phyloP scores from a whole-genome alignment of 1,284 basidiomycete species.

The Boletus sp. region DNA sequence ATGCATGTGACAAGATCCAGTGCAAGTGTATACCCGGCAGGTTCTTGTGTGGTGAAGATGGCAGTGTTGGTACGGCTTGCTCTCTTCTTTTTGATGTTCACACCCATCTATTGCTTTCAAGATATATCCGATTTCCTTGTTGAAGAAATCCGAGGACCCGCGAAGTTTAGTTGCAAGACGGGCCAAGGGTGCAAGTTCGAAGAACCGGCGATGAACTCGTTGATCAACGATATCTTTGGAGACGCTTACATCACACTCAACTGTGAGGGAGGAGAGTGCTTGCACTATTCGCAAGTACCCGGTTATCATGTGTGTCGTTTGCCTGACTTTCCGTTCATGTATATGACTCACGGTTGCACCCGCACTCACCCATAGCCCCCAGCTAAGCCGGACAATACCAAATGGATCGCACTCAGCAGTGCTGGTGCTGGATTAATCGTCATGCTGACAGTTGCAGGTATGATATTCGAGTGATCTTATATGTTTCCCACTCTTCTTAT shows the following conservation, averaged over 20 bases:
- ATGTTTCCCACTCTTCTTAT: background rate
- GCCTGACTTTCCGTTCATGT: background rate
- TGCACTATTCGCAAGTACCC: constrained; percentile 92
- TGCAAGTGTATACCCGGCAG: constrained; percentile 90
- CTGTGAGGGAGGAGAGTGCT: constrained; percentile 89
- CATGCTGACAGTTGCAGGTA: constrained; percentile 53
- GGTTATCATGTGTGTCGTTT: constrained; percentile 68
- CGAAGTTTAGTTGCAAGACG: constrained; percentile 78
- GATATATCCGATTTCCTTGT: constrained; percentile 93
- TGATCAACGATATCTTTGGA: constrained; percentile 92
- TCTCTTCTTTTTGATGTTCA: background rate
- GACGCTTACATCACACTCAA: constrained; percentile 85
- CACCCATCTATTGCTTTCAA: constrained; percentile 29
- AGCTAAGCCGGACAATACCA: constrained; percentile 73
- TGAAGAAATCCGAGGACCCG: constrained; percentile 90
- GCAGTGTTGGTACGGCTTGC: constrained; percentile 76
- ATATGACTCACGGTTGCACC: background rate
- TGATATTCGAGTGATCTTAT: constrained; percentile 10
- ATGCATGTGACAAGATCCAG: constrained; percentile 78
- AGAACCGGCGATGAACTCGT: constrained; percentile 93
- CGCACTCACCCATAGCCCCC: constrained; percentile 47
- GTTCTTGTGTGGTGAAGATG: constrained; percentile 95
- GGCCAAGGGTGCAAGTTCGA: constrained; percentile 82
- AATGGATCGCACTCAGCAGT: constrained; percentile 81
- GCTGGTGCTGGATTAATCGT: constrained; percentile 72